Evolutionary conservation across 345 rosid species (phyloP).

Genomic region (Arabis hirsuta): DNA sequence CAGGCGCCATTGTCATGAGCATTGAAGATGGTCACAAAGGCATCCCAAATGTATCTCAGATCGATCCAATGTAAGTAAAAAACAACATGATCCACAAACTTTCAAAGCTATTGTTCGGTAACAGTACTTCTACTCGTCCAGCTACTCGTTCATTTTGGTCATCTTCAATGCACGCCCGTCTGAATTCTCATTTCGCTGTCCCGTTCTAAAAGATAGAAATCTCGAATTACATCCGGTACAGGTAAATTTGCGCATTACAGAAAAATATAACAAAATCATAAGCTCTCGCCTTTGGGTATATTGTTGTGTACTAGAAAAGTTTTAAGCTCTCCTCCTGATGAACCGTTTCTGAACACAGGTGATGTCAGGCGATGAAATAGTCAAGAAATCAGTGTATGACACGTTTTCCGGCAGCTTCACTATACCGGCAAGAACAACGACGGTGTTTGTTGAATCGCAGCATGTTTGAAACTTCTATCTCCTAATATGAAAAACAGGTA

Average conservation of each 20-base stretch:
- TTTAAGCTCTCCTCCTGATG: constrained; percentile 1
- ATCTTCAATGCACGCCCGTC: constrained; percentile 73
- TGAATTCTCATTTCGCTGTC: constrained; percentile 57
- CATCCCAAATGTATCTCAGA: constrained; percentile 61
- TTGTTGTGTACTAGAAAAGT: not conserved
- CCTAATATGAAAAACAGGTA: constrained; percentile 7
- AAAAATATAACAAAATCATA: not conserved
- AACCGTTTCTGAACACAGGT: constrained; percentile 45
- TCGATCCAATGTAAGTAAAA: constrained; percentile 70
- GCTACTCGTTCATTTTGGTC: constrained; percentile 70
- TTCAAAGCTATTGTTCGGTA: constrained; percentile 10
- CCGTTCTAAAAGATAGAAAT: constrained; percentile 51
- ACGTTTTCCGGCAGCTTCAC: constrained; percentile 60
- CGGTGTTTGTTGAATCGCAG: constrained; percentile 75
- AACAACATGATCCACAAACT: constrained; percentile 2
- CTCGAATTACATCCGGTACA: constrained; percentile 79
- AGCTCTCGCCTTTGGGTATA: constrained; percentile 6
- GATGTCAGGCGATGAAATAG: constrained; percentile 61
- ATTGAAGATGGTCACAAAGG: constrained; percentile 81
- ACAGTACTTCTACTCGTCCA: constrained; percentile 35
- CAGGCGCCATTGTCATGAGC: constrained; percentile 85
- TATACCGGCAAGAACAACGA: constrained; percentile 66
- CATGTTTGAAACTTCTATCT: constrained; percentile 33
- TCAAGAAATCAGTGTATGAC: constrained; percentile 65
- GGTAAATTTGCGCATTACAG: constrained; percentile 44